Base-by-base conservation (phyloP, 495 filamentous ascomycete genomes). In the Oidiodendron maius region DNA sequence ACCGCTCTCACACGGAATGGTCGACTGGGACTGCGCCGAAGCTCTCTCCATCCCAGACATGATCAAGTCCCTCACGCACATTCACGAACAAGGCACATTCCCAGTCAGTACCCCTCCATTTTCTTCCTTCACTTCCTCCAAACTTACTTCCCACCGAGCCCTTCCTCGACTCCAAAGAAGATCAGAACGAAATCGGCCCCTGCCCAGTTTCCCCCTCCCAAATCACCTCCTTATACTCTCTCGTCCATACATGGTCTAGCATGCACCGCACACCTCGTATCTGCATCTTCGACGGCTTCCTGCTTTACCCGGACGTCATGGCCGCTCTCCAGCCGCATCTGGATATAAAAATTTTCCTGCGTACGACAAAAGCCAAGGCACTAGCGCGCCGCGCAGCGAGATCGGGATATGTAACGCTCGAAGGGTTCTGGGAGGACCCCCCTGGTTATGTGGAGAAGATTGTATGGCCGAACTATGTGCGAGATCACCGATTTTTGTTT, bases 361-460 rank as follows among this genome's bases (percentile, higher is more conserved):
- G 80, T 0, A 83, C 83, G 0, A 67, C 72, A 18, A 80, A 78
- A 39, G 61, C 58, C 1, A 68, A 69, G 20, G 86, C 84, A 0
- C 86, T 85, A 56, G 56, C 56, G 21, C 69, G 93, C 8, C 64
- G 93, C 26, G 86, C 87, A 59, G 76, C 77, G 2, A 69, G 93
- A 58, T 80, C 70, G 55, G 89, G 87, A 26, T 98, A 96, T 71
- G 88, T 91, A 18, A 96, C 89, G 18, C 70, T 86, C 43, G 85
- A 83, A 62, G 91, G 91, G 13, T 96, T 95, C 69, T 98, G 91
- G 93, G 74, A 78, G 16, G 93, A 98, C 63, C 93, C 93, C 1
- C 86, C 86, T 1, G 90, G 87, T 0, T 98, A 96, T 65, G 89
- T 96, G 38, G 93, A 98, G 57, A 76, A 85, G 66, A 76, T 98